Percentiles rank a stretch among this genome's conserved stretches.
phyloP scores from a whole-genome alignment of 148 eudicot species.

The Chenopodium quinoa region DNA sequence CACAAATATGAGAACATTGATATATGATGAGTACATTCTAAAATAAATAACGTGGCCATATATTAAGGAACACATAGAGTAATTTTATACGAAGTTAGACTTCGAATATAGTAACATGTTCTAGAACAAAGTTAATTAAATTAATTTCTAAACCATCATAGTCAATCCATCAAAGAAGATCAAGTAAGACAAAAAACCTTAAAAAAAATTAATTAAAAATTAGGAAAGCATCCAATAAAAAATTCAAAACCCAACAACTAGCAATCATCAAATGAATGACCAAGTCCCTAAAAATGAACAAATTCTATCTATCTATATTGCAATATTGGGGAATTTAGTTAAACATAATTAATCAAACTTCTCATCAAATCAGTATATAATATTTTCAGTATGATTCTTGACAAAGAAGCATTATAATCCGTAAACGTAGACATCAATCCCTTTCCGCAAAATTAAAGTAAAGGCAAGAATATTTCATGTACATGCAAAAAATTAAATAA shows the following conservation, averaged over 20 bases:
- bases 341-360: slow-evolving; percentile 7
- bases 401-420: slow-evolving; percentile 37
- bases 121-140: neutral
- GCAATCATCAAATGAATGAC: slow-evolving; percentile 14
- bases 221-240: slow-evolving; percentile 18
- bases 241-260: slow-evolving; percentile 16
- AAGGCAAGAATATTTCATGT: slow-evolving; percentile 36
- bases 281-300: neutral
- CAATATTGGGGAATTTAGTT: slow-evolving; percentile 25
- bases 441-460: slow-evolving; percentile 45
- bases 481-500: slow-evolving; percentile 32
- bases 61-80: neutral
- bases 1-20: too few relatives aligned
- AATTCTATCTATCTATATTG: slow-evolving; percentile 14
- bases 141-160: neutral
- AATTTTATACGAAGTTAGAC: neutral
- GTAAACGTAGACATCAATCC: slow-evolving; percentile 43
- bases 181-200: slow-evolving; percentile 15
- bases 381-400: slow-evolving; percentile 22
- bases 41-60: neutral
- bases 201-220: slow-evolving; percentile 9
- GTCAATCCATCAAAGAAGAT: neutral
- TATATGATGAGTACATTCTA: too few relatives aligned
- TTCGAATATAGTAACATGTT: neutral
- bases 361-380: neutral